Conservation (phyloP, 768 basidiomycete genomes). For the Kwoniella botswanensis region DNA sequence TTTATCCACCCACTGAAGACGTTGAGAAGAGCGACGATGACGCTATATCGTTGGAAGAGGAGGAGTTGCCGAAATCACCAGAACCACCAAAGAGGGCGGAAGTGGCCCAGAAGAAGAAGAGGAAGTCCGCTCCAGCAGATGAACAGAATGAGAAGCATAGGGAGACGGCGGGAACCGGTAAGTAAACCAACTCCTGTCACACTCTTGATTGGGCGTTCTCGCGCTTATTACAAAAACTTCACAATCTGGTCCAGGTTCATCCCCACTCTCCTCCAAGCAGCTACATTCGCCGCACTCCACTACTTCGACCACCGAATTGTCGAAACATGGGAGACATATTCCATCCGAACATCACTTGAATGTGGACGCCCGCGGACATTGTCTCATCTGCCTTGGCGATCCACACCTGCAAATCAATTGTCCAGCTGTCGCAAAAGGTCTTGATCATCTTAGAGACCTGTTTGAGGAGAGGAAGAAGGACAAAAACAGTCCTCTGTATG, state of each 20-base stretch:
- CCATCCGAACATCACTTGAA: constrained; percentile 2
- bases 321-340: constrained; percentile 3
- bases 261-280: background rate
- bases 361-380: constrained; percentile 13
- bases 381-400: constrained; percentile 34
- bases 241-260: too few species aligned
- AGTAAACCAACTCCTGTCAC: background rate
- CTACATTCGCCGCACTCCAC: background rate
- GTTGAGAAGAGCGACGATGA: background rate
- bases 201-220: background rate
- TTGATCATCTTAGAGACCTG: constrained; percentile 15
- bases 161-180: background rate
- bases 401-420: constrained; percentile 43
- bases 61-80: constrained; percentile 6
- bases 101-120: background rate
- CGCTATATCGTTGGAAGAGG: constrained; percentile 2
- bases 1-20: background rate
- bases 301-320: background rate
- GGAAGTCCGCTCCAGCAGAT: background rate
- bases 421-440: constrained; percentile 34
- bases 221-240: too few species aligned
- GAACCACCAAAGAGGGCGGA: background rate
- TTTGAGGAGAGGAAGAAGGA: constrained; percentile 24
- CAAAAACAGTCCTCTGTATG: background rate
- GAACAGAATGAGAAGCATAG: background rate